Evolutionary conservation across 495 filamentous ascomycete genomes (phyloP).

Genomic region (Neurospora sp.): DNA sequence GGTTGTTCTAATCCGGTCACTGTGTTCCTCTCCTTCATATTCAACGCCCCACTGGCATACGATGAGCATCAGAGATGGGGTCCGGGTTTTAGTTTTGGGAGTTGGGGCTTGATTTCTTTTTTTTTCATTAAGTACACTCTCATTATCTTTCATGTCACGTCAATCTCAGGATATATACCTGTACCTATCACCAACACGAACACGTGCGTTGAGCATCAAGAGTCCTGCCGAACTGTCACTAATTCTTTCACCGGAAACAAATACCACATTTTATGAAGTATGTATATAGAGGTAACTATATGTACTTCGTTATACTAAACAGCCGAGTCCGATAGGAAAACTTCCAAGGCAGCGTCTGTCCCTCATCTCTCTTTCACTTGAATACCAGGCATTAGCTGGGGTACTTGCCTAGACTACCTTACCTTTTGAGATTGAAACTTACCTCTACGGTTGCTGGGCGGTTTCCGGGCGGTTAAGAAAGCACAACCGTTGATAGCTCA

Average conservation of each 20-base stretch:
- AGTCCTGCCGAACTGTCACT: neutral
- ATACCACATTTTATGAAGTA: neutral
- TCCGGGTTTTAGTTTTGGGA: neutral
- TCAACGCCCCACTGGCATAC: neutral
- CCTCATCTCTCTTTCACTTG: neutral
- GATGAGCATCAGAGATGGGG: neutral
- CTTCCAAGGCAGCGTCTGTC: neutral
- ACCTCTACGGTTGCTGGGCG: too few species aligned
- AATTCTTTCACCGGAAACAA: neutral
- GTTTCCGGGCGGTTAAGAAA: too few species aligned
- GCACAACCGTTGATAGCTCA: too few species aligned
- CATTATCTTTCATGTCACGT: neutral
- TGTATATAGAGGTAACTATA: neutral
- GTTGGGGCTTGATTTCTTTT: neutral
- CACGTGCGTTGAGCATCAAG: neutral
- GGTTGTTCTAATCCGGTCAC: neutral
- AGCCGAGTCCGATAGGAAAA: neutral
- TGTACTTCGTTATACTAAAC: neutral
- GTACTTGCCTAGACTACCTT: too few species aligned
- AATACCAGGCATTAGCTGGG: neutral
- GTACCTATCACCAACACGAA: neutral
- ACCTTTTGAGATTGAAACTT: too few species aligned
- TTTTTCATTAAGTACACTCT: neutral
- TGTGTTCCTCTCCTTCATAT: neutral
- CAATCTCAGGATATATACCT: neutral